These are phyloP conservation scores for Teunomyces funiuensis DNA, from an alignment of 805 yeast genomes.

Conservation along the genomic window DNA sequence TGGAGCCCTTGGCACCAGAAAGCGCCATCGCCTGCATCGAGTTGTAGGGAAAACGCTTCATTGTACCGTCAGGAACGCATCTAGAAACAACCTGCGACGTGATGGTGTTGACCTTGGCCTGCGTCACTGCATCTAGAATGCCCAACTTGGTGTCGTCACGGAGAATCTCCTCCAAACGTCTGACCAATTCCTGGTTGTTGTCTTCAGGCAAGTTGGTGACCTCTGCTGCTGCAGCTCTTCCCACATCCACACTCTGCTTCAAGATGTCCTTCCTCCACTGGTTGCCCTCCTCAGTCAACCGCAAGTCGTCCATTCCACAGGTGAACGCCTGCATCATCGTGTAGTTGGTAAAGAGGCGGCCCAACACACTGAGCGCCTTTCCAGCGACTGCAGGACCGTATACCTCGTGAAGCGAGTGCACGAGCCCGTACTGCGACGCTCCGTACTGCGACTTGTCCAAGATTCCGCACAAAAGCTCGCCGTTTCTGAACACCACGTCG, in stretches of 20 bases:
- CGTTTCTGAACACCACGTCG: conserved; percentile 79
- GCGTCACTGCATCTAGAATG: conserved; percentile 92
- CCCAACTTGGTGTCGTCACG: conserved; percentile 93
- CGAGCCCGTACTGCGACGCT: conserved; percentile 94
- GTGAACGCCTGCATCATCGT: conserved; percentile 92
- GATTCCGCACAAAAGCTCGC: conserved; percentile 88
- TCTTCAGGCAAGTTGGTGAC: conserved; percentile 74
- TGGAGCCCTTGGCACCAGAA: conserved; percentile 99
- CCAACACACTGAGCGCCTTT: conserved; percentile 84
- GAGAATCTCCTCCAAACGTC: conserved; percentile 88
- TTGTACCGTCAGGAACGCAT: conserved; percentile 95
- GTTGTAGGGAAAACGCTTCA: conserved; percentile 92
- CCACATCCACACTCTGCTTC: conserved; percentile 73
- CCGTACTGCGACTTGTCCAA: conserved; percentile 98
- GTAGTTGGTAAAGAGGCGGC: conserved; percentile 91
- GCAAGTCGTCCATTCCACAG: conserved; percentile 99
- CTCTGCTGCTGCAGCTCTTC: conserved; percentile 90
- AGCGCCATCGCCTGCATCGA: conserved; percentile 99
- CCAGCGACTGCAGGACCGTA: conserved; percentile 93
- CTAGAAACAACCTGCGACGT: conserved; percentile 92
- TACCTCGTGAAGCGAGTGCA: conserved; percentile 93
- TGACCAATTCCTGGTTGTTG: conserved; percentile 72
- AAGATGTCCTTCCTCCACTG: conserved; percentile 82
- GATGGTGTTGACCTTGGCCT: conserved; percentile 85
- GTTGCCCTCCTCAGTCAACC: conserved; percentile 90